Conservation (phyloP, 768 basidiomycete species). For the Hypholoma sublateritium region DNA sequence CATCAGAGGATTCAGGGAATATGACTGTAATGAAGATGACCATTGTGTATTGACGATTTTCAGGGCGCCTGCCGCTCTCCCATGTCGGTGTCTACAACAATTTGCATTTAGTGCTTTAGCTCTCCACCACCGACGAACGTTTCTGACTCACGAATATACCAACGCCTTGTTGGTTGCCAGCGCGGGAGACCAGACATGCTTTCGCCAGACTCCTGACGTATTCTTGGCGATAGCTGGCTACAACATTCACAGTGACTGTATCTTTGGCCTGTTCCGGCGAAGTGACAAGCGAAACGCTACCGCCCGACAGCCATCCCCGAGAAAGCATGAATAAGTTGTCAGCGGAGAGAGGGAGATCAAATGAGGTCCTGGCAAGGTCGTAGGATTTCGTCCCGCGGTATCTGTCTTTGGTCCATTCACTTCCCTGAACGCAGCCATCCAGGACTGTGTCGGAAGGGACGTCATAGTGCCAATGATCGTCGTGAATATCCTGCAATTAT, state of each 20-base stretch:
- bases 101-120: background rate
- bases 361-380: constrained; percentile 1
- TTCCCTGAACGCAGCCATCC: constrained; percentile 9
- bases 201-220: constrained; percentile 21
- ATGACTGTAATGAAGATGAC: constrained; percentile 35
- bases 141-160: constrained; percentile 33
- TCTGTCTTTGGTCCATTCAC: background rate
- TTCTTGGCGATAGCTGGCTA: constrained; percentile 21
- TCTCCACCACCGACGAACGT: background rate
- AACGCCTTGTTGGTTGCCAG: constrained; percentile 29
- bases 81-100: constrained; percentile 12
- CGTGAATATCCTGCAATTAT: background rate
- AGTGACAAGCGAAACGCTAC: constrained; percentile 23
- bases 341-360: constrained; percentile 19
- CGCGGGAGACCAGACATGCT: constrained; percentile 25
- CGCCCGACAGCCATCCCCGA: constrained; percentile 23
- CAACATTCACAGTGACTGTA: constrained; percentile 23
- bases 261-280: constrained; percentile 16
- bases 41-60: constrained; percentile 16
- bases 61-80: background rate
- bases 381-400: background rate
- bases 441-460: constrained; percentile 5
- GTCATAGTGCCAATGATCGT: constrained; percentile 2
- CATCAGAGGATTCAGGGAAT: constrained; percentile 31
- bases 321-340: constrained; percentile 29